Percentiles rank a stretch among this genome's conserved stretches.
Conservation (phyloP, 805 yeast species). For the Lachancea lanzarotensis region DNA sequence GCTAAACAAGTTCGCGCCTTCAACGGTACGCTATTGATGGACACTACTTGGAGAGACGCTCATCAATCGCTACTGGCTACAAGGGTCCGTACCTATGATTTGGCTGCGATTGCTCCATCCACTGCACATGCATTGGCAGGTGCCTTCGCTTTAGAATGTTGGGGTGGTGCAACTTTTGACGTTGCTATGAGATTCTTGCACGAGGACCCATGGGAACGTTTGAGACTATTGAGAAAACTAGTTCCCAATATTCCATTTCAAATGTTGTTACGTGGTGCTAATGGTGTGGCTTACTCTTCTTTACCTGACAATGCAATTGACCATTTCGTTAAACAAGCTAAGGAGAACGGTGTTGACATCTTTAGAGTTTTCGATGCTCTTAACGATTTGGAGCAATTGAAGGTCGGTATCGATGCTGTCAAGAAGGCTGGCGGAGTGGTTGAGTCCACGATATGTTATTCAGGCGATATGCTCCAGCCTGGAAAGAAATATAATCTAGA, state of each 20-base stretch:
- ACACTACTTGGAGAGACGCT: conserved; percentile 99
- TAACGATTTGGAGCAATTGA: conserved; percentile 92
- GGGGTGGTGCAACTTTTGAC: conserved; percentile 99
- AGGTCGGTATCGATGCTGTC: conserved; percentile 97
- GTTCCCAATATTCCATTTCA: conserved; percentile 99
- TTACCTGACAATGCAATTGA: conserved; percentile 98
- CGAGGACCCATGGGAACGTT: conserved; percentile 98
- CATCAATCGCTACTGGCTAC: conserved; percentile 97
- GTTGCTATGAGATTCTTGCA: conserved; percentile 97
- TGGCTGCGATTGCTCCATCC: conserved; percentile 85
- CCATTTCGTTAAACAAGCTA: conserved; percentile 92
- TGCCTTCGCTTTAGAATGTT: conserved; percentile 94
- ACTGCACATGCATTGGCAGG: conserved; percentile 86
- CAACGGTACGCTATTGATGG: conserved; percentile 90
- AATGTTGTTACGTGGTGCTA: conserved; percentile 98
- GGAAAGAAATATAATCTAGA: conserved; percentile 94
- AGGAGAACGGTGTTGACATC: conserved; percentile 92
- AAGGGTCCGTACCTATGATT: conserved; percentile 90
- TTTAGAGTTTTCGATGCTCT: conserved; percentile 97
- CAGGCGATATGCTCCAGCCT: conserved; percentile 96
- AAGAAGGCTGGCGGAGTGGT: conserved; percentile 98
- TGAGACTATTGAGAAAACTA: conserved; percentile 74
- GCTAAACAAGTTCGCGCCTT: conserved; percentile 80
- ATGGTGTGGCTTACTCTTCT: conserved; percentile 97
- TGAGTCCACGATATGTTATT: conserved; percentile 96